Percentiles rank a stretch among this genome's conserved stretches.
Evolutionary conservation across 192 early-diverging fungal genomes (phyloP).

Genomic region (Coemansia sp.): DNA sequence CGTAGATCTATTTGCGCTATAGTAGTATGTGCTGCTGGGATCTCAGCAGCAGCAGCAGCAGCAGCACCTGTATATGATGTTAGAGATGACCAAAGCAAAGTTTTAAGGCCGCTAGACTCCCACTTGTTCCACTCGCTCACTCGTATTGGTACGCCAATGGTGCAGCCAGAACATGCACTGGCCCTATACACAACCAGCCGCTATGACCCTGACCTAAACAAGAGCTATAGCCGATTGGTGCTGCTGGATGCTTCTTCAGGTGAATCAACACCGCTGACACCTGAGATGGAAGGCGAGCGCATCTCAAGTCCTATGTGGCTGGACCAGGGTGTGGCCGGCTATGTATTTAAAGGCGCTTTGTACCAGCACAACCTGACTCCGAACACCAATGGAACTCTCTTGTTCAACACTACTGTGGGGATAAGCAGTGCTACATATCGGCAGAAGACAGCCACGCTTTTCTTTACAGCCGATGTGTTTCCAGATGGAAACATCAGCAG

Average conservation of each 20-base stretch:
- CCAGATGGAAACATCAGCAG: constrained; percentile 45
- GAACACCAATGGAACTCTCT: constrained; percentile 22
- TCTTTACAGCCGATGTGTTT: constrained; percentile 27
- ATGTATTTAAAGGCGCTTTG: constrained; percentile 17
- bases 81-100: no score
- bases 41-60: no score
- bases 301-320: constrained; percentile 36
- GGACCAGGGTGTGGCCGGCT: constrained; percentile 12
- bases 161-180: constrained; percentile 28
- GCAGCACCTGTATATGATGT: no score
- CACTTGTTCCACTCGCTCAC: constrained; percentile 29
- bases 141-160: constrained; percentile 24
- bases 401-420: constrained; percentile 20
- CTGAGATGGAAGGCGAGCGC: constrained; percentile 2
- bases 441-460: neutral
- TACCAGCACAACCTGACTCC: constrained; percentile 24
- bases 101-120: constrained; percentile 51
- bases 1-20: no score
- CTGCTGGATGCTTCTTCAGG: constrained; percentile 22
- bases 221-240: constrained; percentile 12
- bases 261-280: constrained; percentile 29
- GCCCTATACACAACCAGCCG: constrained; percentile 28
- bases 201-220: constrained; percentile 27
- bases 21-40: no score
- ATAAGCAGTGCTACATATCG: constrained; percentile 28